Evolutionary conservation across 495 filamentous ascomycete species (phyloP).

Genomic region (Tetracladium marchalianum): DNA sequence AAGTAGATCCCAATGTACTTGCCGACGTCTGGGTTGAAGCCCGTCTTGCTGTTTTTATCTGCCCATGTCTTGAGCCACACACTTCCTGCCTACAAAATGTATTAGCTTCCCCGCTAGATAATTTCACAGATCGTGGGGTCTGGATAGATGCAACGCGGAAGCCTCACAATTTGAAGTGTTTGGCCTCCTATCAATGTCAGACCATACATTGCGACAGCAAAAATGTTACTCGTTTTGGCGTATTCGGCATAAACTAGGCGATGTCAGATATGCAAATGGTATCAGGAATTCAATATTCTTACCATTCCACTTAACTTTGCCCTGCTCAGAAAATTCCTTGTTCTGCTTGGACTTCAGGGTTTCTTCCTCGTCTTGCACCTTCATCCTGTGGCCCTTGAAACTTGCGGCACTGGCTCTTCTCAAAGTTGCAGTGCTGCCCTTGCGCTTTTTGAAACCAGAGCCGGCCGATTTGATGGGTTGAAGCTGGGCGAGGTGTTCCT

Average conservation of each 20-base stretch:
- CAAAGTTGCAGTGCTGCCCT: constrained; percentile 63
- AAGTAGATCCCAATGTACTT: constrained; percentile 95
- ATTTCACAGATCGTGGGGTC: not conserved
- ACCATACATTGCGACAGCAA: constrained; percentile 75
- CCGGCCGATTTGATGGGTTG: constrained; percentile 56
- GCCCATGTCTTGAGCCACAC: constrained; percentile 94
- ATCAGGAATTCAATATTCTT: constrained; percentile 25
- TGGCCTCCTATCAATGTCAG: constrained; percentile 69
- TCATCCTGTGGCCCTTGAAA: constrained; percentile 77
- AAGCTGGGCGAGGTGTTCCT: constrained; percentile 58
- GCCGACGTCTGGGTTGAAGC: constrained; percentile 62
- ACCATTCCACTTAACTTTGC: constrained; percentile 90
- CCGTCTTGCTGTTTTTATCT: constrained; percentile 58
- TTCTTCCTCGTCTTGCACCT: constrained; percentile 74
- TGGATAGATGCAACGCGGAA: constrained; percentile 8
- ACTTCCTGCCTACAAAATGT: constrained; percentile 43
- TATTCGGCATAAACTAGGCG: constrained; percentile 66
- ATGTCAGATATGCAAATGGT: constrained; percentile 17
- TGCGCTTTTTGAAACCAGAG: constrained; percentile 35
- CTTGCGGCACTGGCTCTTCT: constrained; percentile 86
- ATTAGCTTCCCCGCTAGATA: not conserved
- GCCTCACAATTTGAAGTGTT: constrained; percentile 47
- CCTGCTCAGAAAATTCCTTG: constrained; percentile 82
- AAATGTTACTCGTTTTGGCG: constrained; percentile 84
- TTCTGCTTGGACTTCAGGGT: constrained; percentile 66